Conservation (phyloP, 2,329 filamentous ascomycete genomes). For the Pestalotiopsis fici region DNA sequence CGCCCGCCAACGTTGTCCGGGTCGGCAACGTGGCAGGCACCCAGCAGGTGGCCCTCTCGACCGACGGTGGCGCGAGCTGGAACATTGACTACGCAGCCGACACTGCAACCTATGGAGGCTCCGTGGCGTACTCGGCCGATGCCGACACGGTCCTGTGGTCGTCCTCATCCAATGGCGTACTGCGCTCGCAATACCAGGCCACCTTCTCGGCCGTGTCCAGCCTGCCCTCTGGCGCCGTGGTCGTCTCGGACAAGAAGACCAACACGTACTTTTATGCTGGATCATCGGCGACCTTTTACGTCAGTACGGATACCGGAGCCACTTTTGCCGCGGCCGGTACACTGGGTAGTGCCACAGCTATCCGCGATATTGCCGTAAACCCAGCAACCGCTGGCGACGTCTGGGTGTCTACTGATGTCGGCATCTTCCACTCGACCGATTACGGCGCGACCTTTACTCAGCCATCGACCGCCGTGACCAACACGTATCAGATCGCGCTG, state of each 20-base stretch:
- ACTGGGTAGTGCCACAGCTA: conserved; percentile 38
- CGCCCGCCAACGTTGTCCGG: conserved; percentile 47
- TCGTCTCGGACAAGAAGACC: conserved; percentile 56
- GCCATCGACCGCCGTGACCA: conserved; percentile 33
- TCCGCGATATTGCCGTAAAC: conserved; percentile 59
- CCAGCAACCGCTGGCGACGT: conserved; percentile 61
- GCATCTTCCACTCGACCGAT: conserved; percentile 55
- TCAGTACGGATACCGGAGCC: conserved; percentile 47
- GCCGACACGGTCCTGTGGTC: conserved; percentile 52
- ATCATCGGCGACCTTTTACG: conserved; percentile 47
- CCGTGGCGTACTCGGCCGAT: conserved; percentile 51
- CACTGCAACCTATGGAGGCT: conserved; percentile 42
- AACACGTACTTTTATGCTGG: conserved; percentile 55
- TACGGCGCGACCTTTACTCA: conserved; percentile 49
- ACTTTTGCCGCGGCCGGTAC: conserved; percentile 43
- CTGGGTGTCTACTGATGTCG: conserved; percentile 55
- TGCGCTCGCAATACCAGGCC: conserved; percentile 40
- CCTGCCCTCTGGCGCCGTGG: conserved; percentile 44
- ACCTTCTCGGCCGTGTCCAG: conserved; percentile 46
- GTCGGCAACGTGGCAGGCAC: conserved; percentile 45
- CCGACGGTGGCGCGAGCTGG: conserved; percentile 53
- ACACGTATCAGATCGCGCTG: conserved; percentile 44
- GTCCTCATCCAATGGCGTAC: conserved; percentile 38
- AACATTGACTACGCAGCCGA: conserved; percentile 45
- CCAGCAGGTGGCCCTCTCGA: conserved; percentile 48